Evolutionary conservation across 208 protist species (phyloP), one percentile per base, ranked within the genome.

Genomic region (Leishmania mexicana): DNA sequence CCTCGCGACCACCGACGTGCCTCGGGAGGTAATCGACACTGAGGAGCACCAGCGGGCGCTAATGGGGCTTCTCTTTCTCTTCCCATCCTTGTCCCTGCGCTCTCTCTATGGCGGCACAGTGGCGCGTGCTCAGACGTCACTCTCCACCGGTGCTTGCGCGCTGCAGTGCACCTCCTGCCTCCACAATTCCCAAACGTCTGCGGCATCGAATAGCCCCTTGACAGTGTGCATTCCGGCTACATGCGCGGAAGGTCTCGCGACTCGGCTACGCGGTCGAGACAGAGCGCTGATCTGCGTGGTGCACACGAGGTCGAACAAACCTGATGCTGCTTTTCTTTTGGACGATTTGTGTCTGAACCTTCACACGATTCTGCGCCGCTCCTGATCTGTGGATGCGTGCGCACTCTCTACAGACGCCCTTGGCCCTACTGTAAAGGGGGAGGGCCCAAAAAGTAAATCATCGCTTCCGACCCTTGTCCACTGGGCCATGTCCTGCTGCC

Each of bases 31-130:
- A 24, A 47, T 35, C 13, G 47, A 28, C 47, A 24, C 19, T 2
- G 5, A 17, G 17, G 17, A 24, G 2, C 68, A 67, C 53, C 75
- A 15, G 21, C 28, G 31, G n/a, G 19, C 49, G 49, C 51, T 85
- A 49, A 24, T 79, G 60, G 82, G 78, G 31, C 75, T 85, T 40
- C 54, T 81, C 1, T 85, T 72, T 45, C 79, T 82, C 24, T 82
- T 60, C 31, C 79, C 79, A 42, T 47, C 38, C 10, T 35, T 81
- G 40, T 6, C 21, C 24, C 24, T 81, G 13, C n/a, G 70, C 54
- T 47, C 51, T 6, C 11, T 81, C 8, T 68, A 76, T 49, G 78
- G 78, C 28, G 78, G 78, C 53, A 57, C 71, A 24, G 71, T 81
- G 19, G 53, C 51, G 7, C 21, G 10, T 47, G 67, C 42, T 28